phyloP scores from a whole-genome alignment of 768 basidiomycete genomes.

The Mycena galopus region DNA sequence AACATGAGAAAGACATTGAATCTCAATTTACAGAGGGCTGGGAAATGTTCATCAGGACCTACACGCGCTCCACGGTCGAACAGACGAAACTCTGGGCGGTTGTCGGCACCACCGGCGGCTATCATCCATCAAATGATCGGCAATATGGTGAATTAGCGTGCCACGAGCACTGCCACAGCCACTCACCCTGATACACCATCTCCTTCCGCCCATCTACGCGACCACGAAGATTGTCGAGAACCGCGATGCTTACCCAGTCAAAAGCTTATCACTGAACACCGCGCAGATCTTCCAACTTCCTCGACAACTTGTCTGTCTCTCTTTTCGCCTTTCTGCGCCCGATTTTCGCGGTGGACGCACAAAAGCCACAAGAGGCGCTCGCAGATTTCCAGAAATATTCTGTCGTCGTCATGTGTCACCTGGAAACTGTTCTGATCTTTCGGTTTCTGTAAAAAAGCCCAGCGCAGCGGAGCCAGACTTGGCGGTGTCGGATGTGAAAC shows the following conservation, averaged over 20 bases:
- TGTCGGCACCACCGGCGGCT: too few relatives aligned
- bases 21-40: too few relatives aligned
- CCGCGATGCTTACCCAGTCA: slow-evolving; percentile 1
- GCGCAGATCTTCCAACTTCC: background rate
- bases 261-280: background rate
- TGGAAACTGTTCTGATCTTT: background rate
- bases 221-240: background rate
- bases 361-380: background rate
- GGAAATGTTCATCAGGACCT: too few relatives aligned
- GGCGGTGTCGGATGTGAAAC: background rate
- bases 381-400: background rate
- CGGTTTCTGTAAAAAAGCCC: background rate
- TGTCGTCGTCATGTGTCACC: background rate
- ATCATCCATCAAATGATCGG: too few relatives aligned
- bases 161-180: too few relatives aligned
- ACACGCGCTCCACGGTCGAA: too few relatives aligned
- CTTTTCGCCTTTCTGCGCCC: background rate
- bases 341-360: slow-evolving; percentile 1
- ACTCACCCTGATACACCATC: background rate
- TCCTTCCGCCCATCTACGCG: slow-evolving; percentile 1
- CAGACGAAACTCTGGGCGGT: too few relatives aligned
- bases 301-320: background rate
- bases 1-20: too few relatives aligned
- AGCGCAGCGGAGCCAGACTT: background rate
- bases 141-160: too few relatives aligned